Evolutionary conservation across 1,284 basidiomycete genomes (phyloP).

Genomic region (Anthracocystis walkeri): DNA sequence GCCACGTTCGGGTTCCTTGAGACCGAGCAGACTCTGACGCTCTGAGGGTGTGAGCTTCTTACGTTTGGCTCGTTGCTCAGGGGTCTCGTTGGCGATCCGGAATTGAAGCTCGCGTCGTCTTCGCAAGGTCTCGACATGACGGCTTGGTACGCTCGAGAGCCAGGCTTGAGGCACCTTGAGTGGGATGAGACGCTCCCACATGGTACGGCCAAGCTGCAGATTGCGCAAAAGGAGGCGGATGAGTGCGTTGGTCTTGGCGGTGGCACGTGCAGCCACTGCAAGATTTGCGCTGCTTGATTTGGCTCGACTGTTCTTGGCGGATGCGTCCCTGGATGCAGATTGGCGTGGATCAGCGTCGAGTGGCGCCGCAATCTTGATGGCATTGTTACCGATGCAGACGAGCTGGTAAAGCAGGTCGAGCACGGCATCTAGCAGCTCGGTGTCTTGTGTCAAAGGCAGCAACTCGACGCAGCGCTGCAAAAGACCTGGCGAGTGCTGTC

Average conservation of each 20-base stretch:
- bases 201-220: constrained; percentile 51
- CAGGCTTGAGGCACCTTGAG: constrained; percentile 41
- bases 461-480: constrained; percentile 58
- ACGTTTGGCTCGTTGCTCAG: constrained; percentile 44
- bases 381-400: constrained; percentile 59
- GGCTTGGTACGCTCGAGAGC: constrained; percentile 29
- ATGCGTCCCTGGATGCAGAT: neutral
- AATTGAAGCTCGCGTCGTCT: constrained; percentile 43
- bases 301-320: neutral
- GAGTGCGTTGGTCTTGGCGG: constrained; percentile 36
- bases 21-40: constrained; percentile 31
- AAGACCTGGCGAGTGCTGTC: constrained; percentile 49
- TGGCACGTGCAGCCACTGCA: constrained; percentile 10
- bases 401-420: constrained; percentile 66
- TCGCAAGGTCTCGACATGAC: constrained; percentile 20
- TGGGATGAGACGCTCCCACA: constrained; percentile 56
- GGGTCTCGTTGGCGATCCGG: constrained; percentile 35
- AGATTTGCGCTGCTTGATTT: neutral
- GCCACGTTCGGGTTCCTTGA: constrained; percentile 60
- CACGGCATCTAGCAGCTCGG: constrained; percentile 60
- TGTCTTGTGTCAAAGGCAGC: constrained; percentile 60
- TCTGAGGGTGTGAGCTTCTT: constrained; percentile 51
- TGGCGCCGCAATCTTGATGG: constrained; percentile 44
- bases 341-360: constrained; percentile 1
- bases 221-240: constrained; percentile 55